Conservation (phyloP, 1,284 basidiomycete genomes). For the Heterobasidion occidentale region DNA sequence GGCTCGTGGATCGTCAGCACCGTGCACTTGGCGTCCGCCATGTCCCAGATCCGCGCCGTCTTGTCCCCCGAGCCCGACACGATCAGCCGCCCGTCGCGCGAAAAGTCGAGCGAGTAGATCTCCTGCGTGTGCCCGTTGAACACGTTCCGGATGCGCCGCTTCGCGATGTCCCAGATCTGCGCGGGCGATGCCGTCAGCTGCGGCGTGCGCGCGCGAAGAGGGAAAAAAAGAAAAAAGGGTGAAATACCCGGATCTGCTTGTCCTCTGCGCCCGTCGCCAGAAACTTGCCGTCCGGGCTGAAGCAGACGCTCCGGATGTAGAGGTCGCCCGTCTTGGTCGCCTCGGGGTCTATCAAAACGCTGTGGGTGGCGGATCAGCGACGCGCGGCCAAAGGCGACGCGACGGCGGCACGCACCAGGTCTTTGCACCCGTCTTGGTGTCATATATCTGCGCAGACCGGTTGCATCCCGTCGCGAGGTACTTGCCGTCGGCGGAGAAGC, state of each 20-base stretch:
- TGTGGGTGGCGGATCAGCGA: conserved; percentile 14
- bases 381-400: not conserved
- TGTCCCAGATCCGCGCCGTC: conserved; percentile 80
- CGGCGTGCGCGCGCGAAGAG: not conserved
- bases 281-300: conserved; percentile 60
- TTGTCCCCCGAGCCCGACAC: conserved; percentile 82
- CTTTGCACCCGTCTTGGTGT: conserved; percentile 78
- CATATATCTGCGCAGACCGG: conserved; percentile 84
- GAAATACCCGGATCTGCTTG: conserved; percentile 54
- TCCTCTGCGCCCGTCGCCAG: conserved; percentile 68
- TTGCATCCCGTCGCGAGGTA: conserved; percentile 90
- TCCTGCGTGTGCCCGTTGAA: conserved; percentile 83
- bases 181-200: not conserved
- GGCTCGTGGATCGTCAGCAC: conserved; percentile 31
- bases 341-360: conserved; percentile 50
- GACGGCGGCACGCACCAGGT: conserved; percentile 48
- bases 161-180: conserved; percentile 80
- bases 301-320: conserved; percentile 65
- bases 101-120: conserved; percentile 85
- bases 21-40: conserved; percentile 47
- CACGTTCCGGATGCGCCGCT: conserved; percentile 58
- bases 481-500: conserved; percentile 86
- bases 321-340: conserved; percentile 48
- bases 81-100: conserved; percentile 67
- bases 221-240: not conserved